Evolutionary conservation across 164 flowering plant species (phyloP).

Genomic region (Annona squamosa): DNA sequence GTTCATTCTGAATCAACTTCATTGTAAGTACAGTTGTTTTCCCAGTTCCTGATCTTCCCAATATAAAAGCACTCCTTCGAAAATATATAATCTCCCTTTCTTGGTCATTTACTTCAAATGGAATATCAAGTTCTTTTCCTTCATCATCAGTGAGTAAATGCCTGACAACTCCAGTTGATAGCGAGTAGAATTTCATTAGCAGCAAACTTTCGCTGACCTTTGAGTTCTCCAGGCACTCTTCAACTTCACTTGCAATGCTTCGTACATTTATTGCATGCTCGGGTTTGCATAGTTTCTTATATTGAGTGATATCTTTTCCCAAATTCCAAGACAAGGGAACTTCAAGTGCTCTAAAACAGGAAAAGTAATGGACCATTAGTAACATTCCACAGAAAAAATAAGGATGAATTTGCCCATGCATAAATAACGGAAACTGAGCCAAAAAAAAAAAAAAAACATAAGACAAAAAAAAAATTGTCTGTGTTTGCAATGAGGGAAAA

Average conservation of each 20-base stretch:
- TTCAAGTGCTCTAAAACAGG: conserved; percentile 36
- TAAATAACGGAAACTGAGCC: too few relatives aligned
- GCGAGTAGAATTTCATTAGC: conserved; percentile 73
- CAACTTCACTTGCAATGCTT: conserved; percentile 16
- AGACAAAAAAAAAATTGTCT: too few relatives aligned
- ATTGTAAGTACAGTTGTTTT: conserved; percentile 72
- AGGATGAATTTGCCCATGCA: background rate
- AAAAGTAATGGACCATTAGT: background rate
- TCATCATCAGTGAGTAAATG: conserved; percentile 54
- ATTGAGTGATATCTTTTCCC: conserved; percentile 26
- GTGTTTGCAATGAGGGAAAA: too few relatives aligned
- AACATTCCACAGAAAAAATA: too few relatives aligned
- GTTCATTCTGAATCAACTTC: conserved; percentile 53
- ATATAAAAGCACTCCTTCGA: conserved; percentile 44
- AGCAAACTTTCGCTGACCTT: conserved; percentile 62
- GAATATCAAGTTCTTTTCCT: conserved; percentile 58
- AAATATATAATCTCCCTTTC: conserved; percentile 49
- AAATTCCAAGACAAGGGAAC: conserved; percentile 56
- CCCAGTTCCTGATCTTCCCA: conserved; percentile 86
- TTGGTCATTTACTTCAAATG: conserved; percentile 68
- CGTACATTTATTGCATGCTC: conserved; percentile 13
- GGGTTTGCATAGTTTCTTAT: conserved; percentile 16
- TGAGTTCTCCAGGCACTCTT: conserved; percentile 49
- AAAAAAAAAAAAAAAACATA: too few relatives aligned
- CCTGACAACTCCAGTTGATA: conserved; percentile 43